Evolutionary conservation across 805 yeast species (phyloP).

Genomic region (Candida awuae): DNA sequence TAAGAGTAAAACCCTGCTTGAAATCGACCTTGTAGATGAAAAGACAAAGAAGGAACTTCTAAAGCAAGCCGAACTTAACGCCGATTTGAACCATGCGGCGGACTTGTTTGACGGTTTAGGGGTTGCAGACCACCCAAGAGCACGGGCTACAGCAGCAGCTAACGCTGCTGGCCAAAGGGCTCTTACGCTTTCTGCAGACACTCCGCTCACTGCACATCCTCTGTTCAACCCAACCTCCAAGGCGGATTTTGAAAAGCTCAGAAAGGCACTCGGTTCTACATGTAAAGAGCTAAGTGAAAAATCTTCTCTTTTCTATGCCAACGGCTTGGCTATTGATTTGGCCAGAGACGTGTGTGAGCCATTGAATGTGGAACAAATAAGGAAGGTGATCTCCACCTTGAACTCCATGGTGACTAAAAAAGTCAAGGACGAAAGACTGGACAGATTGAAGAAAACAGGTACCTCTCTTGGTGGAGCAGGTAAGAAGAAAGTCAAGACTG

Average conservation of each 20-base stretch:
- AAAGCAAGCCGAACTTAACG: conserved; percentile 69
- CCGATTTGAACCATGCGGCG: conserved; percentile 90
- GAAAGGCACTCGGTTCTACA: conserved; percentile 61
- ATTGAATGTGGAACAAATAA: conserved; percentile 67
- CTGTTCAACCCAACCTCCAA: conserved; percentile 76
- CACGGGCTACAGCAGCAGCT: conserved; percentile 23
- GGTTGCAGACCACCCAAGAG: conserved; percentile 51
- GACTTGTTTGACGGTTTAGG: conserved; percentile 75
- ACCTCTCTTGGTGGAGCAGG: conserved; percentile 91
- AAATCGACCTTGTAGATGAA: conserved; percentile 64
- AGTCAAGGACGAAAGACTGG: conserved; percentile 83
- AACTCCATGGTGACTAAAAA: conserved; percentile 77
- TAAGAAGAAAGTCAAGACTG: conserved; percentile 80
- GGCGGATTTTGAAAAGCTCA: conserved; percentile 68
- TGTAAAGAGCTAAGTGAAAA: conserved; percentile 53
- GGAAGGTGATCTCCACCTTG: conserved; percentile 80
- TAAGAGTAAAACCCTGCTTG: conserved; percentile 37
- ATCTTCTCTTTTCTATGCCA: conserved; percentile 60
- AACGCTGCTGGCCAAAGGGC: conserved; percentile 14
- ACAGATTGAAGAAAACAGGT: conserved; percentile 71
- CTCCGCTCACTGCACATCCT: conserved; percentile 71
- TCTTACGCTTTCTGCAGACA: conserved; percentile 41
- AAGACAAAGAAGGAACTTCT: conserved; percentile 66
- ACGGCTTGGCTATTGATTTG: conserved; percentile 73
- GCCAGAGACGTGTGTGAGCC: conserved; percentile 81